Conservation (phyloP, 805 yeast genomes). For the Torulaspora gathmanii region DNA sequence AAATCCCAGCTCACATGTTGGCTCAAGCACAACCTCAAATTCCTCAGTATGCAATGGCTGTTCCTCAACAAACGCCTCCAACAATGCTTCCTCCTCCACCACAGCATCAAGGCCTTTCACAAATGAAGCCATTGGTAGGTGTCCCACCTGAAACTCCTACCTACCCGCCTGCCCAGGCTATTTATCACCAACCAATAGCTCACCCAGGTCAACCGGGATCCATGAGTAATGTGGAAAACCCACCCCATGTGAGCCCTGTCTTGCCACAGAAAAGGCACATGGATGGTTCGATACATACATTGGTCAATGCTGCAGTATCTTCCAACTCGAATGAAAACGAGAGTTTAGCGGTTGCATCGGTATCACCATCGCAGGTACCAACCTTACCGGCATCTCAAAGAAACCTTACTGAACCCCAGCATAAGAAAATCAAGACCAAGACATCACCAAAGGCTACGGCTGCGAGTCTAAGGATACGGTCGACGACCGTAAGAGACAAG, state of each 20-base stretch:
- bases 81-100: slow-evolving; percentile 10
- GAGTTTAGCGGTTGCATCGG: neutral
- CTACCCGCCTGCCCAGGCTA: slow-evolving; percentile 6
- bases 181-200: slow-evolving; percentile 9
- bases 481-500: slow-evolving; percentile 12
- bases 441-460: slow-evolving; percentile 12
- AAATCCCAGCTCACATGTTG: slow-evolving; percentile 14
- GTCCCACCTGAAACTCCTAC: slow-evolving; percentile 1
- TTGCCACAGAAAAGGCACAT: slow-evolving; percentile 30
- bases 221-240: slow-evolving; percentile 1
- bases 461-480: slow-evolving; percentile 11
- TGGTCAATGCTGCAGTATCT: slow-evolving; percentile 30
- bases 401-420: slow-evolving; percentile 17
- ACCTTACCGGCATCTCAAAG: slow-evolving; percentile 10
- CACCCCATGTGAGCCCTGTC: slow-evolving; percentile 8
- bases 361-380: slow-evolving; percentile 7
- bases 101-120: slow-evolving; percentile 7
- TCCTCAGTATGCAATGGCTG: slow-evolving; percentile 8
- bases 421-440: slow-evolving; percentile 17
- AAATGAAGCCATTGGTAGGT: slow-evolving; percentile 1
- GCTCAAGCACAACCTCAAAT: slow-evolving; percentile 20
- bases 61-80: slow-evolving; percentile 8
- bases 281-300: slow-evolving; percentile 31
- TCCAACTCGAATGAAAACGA: slow-evolving; percentile 1
- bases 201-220: slow-evolving; percentile 10